Evolutionary conservation across 306 rosid genomes (phyloP).

Genomic region (Styphnolobium japonicum): DNA sequence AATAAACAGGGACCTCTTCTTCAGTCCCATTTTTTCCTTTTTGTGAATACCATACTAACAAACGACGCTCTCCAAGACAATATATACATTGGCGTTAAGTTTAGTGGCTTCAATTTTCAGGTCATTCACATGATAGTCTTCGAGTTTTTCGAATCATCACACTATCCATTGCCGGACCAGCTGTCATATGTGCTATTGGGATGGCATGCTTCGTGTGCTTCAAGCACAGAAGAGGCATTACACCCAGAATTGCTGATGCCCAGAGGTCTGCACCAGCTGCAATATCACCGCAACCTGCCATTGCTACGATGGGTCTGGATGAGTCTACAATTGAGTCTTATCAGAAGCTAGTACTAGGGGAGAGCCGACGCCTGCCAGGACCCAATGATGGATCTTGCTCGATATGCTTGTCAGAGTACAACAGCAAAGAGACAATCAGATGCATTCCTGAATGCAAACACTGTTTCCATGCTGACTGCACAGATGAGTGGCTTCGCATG

Average conservation of each 20-base stretch:
- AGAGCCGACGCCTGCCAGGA: slow-evolving; percentile 63
- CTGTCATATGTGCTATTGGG: slow-evolving; percentile 35
- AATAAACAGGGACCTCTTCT: too few relatives aligned
- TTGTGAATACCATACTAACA: too few relatives aligned
- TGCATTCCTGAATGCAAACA: slow-evolving; percentile 76
- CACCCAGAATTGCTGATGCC: neutral
- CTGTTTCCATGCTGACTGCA: slow-evolving; percentile 72
- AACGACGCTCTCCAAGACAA: too few relatives aligned
- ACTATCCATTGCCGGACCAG: slow-evolving; percentile 49
- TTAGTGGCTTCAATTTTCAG: slow-evolving; percentile 43
- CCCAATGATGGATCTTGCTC: slow-evolving; percentile 53
- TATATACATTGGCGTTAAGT: too few relatives aligned
- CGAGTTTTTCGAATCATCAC: slow-evolving; percentile 44
- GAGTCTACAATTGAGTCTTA: slow-evolving; percentile 68
- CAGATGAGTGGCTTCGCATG: slow-evolving; percentile 70
- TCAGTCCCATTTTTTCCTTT: too few relatives aligned
- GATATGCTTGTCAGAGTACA: slow-evolving; percentile 71
- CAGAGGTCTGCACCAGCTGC: neutral
- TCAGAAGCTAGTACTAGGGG: slow-evolving; percentile 60
- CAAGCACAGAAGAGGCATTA: slow-evolving; percentile 16
- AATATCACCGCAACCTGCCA: slow-evolving; percentile 32
- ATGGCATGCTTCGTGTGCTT: slow-evolving; percentile 44
- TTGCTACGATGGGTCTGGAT: slow-evolving; percentile 43
- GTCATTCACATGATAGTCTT: neutral
- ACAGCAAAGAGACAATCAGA: slow-evolving; percentile 56